These are phyloP conservation scores for Coleophoma cylindrospora DNA, from an alignment of 2,329 filamentous ascomycete genomes.

Conservation along the genomic window DNA sequence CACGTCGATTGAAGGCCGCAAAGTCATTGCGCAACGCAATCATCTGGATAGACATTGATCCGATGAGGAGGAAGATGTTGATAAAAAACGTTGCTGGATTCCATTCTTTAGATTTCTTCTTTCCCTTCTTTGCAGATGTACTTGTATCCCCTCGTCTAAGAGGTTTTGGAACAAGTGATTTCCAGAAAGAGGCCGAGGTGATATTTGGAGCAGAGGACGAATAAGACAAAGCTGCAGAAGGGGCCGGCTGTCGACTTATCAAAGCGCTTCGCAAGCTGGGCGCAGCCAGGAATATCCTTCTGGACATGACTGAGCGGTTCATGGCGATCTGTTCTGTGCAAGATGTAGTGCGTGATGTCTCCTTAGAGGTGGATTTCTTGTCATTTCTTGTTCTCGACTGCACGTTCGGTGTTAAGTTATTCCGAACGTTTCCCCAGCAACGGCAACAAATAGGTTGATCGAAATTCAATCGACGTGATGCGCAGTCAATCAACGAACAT, in stretches of 20 bases:
- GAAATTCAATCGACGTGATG: background rate
- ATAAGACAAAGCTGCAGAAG: constrained; percentile 13
- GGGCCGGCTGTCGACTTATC: constrained; percentile 6
- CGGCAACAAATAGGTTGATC: background rate
- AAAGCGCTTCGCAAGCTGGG: constrained; percentile 16
- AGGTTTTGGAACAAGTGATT: constrained; percentile 63
- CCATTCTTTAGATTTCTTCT: constrained; percentile 56
- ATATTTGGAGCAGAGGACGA: constrained; percentile 31
- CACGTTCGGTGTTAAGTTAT: background rate
- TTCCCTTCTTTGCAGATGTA: constrained; percentile 25
- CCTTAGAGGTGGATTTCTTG: background rate
- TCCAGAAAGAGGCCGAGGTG: constrained; percentile 51
- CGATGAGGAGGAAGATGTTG: constrained; percentile 78
- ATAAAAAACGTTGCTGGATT: constrained; percentile 83
- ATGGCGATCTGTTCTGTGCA: constrained; percentile 6
- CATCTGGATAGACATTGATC: constrained; percentile 93
- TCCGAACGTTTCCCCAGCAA: background rate
- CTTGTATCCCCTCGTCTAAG: constrained; percentile 41
- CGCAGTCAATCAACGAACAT: background rate
- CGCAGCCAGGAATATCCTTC: constrained; percentile 17
- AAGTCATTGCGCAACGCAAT: constrained; percentile 75
- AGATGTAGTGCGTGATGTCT: background rate
- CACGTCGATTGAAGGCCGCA: constrained; percentile 65
- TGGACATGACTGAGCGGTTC: constrained; percentile 15
- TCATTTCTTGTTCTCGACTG: background rate